A percentile compares a stretch with the other conserved stretches of the same genome.
Conservation (phyloP, 192 early-diverging fungal genomes). For the Diversispora epigaea region DNA sequence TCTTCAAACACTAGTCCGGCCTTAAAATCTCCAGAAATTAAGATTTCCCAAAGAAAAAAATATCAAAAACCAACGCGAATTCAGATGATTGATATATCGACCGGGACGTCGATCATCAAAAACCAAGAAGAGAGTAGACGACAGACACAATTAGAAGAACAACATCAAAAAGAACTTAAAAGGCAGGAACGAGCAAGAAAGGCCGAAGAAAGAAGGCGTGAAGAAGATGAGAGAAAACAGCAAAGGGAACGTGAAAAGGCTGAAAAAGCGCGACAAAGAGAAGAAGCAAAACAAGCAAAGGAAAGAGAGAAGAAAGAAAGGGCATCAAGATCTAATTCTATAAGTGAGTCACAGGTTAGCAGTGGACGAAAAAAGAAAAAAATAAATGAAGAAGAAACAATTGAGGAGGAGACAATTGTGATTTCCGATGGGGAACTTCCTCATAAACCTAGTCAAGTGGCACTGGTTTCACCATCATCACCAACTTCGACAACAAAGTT, state of each 20-base stretch:
- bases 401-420: no score
- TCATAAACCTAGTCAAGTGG: no score
- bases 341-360: not conserved
- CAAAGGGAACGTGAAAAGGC: slow-evolving; percentile 25
- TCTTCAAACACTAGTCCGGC: not conserved
- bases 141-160: slow-evolving; percentile 29
- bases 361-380: slow-evolving; percentile 22
- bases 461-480: no score
- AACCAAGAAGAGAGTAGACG: slow-evolving; percentile 23
- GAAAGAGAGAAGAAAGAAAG: slow-evolving; percentile 30
- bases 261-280: slow-evolving; percentile 13
- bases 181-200: slow-evolving; percentile 24
- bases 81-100: slow-evolving; percentile 31
- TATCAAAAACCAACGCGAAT: slow-evolving; percentile 29
- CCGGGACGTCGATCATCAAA: slow-evolving; percentile 16
- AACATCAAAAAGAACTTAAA: slow-evolving; percentile 19
- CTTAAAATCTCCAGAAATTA: not conserved
- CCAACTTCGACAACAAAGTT: no score
- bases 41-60: slow-evolving; percentile 27
- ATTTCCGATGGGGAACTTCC: not conserved
- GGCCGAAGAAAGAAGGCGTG: slow-evolving; percentile 25
- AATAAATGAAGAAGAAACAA: slow-evolving; percentile 21
- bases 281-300: slow-evolving; percentile 27
- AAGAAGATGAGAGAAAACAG: slow-evolving; percentile 25
- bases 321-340: not conserved